Evolutionary conservation across 352 stramenopile genomes (phyloP).

Genomic region (Phytopythium helicoides): DNA sequence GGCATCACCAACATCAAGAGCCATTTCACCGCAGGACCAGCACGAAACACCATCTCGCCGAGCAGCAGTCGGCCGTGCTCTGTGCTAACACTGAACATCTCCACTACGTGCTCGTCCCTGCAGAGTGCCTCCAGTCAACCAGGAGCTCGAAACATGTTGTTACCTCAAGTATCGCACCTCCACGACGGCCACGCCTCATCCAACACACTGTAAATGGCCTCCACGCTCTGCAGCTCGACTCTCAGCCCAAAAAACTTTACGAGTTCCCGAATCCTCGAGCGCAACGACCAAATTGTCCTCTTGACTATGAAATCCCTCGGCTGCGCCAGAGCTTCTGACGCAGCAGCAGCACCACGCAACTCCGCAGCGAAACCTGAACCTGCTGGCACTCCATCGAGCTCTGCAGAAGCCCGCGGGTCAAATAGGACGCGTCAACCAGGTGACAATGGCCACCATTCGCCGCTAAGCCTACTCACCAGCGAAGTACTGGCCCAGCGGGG

Average conservation of each 20-base stretch:
- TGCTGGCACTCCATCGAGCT: slow-evolving; percentile 5
- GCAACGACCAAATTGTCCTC: too few species aligned
- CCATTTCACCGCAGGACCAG: background rate
- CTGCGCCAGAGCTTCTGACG: background rate
- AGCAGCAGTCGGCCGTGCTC: background rate
- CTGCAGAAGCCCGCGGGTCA: background rate
- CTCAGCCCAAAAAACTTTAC: background rate
- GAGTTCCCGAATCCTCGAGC: background rate
- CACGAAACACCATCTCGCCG: background rate
- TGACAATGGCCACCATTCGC: background rate
- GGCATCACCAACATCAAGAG: too few species aligned
- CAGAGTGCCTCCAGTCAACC: too few species aligned
- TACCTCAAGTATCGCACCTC: background rate
- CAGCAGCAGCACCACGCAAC: background rate
- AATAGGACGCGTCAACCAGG: background rate
- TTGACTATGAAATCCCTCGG: too few species aligned
- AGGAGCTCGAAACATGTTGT: background rate
- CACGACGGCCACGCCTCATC: slow-evolving; percentile 1
- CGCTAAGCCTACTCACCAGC: slow-evolving; percentile 20
- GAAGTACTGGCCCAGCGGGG: slow-evolving; percentile 60
- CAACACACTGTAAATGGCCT: background rate
- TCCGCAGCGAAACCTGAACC: background rate
- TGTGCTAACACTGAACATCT: background rate
- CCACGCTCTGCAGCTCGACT: background rate
- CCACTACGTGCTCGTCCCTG: background rate